phyloP scores from a whole-genome alignment of 2,329 filamentous ascomycete genomes.

The Aureobasidium sp. region DNA sequence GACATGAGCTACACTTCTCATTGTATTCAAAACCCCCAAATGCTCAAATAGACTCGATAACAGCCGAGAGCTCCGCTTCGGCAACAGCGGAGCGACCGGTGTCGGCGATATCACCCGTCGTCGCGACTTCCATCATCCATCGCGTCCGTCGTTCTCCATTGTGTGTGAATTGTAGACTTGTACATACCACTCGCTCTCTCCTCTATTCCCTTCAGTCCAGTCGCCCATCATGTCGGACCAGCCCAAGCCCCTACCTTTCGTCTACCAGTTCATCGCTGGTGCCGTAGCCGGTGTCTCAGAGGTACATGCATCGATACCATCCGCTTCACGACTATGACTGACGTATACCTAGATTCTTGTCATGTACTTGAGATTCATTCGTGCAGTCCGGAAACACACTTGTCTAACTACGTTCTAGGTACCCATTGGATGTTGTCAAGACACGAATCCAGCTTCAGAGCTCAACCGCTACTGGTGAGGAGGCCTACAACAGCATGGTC shows the following conservation, averaged over 20 bases:
- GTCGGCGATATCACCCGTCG: not conserved
- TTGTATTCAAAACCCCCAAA: not conserved
- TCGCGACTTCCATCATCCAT: constrained; percentile 1
- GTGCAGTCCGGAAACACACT: too few species aligned
- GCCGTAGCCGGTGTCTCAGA: constrained; percentile 97
- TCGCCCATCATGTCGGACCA: constrained; percentile 38
- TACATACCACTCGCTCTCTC: not conserved
- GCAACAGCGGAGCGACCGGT: not conserved
- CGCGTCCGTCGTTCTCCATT: not conserved
- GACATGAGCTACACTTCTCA: not conserved
- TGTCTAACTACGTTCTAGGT: constrained; percentile 30
- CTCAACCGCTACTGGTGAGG: constrained; percentile 59
- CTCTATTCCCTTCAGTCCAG: not conserved
- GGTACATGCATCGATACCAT: constrained; percentile 45
- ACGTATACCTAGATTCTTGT: constrained; percentile 20
- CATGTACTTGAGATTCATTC: constrained; percentile 43
- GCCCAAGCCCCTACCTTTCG: constrained; percentile 71
- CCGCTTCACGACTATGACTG: not conserved
- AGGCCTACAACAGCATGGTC: constrained; percentile 92
- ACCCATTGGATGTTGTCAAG: constrained; percentile 97
- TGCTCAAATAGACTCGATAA: not conserved
- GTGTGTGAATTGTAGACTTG: not conserved
- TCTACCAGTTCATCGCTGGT: constrained; percentile 94
- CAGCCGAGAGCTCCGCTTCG: not conserved
- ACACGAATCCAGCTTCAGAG: constrained; percentile 91